Evolutionary conservation across 2,329 filamentous ascomycete genomes (phyloP).

Genomic region (Rasamsonia emersonii): DNA sequence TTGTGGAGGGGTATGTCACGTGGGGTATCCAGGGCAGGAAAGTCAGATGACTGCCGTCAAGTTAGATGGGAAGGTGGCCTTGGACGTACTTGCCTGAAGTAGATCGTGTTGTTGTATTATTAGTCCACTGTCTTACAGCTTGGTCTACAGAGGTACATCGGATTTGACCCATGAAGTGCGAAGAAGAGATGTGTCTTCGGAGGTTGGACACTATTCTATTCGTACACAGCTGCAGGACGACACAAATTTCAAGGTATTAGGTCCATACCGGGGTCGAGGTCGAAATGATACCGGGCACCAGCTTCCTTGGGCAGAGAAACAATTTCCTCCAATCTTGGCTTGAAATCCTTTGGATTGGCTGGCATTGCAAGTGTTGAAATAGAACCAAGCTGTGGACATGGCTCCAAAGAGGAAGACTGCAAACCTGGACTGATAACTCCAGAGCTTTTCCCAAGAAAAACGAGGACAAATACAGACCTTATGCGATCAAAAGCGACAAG

Average conservation of each 20-base stretch:
- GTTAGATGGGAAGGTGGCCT: too few species aligned
- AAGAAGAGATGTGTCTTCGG: too few species aligned
- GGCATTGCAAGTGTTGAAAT: constrained; percentile 8
- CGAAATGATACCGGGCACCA: constrained; percentile 14
- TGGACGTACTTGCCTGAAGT: too few species aligned
- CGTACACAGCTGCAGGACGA: background rate
- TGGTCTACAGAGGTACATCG: too few species aligned
- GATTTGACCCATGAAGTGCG: too few species aligned
- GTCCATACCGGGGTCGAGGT: constrained; percentile 18
- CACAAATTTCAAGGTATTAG: constrained; percentile 10
- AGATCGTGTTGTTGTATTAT: too few species aligned
- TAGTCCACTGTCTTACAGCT: too few species aligned
- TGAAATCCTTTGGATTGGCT: constrained; percentile 3
- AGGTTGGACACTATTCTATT: background rate
- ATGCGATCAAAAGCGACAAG: constrained; percentile 29
- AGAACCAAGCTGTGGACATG: constrained; percentile 6
- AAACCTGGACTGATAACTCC: constrained; percentile 17
- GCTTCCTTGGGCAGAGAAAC: constrained; percentile 4
- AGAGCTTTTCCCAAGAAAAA: constrained; percentile 20
- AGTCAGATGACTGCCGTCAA: too few species aligned
- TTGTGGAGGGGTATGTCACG: too few species aligned
- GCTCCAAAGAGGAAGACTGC: constrained; percentile 2
- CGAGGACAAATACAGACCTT: constrained; percentile 18
- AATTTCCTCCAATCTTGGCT: constrained; percentile 4
- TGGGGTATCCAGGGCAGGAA: too few species aligned